Evolutionary conservation across 257 asterid genomes (phyloP), one percentile per base, ranked within the genome.

Genomic region (Solanum rostratum): DNA sequence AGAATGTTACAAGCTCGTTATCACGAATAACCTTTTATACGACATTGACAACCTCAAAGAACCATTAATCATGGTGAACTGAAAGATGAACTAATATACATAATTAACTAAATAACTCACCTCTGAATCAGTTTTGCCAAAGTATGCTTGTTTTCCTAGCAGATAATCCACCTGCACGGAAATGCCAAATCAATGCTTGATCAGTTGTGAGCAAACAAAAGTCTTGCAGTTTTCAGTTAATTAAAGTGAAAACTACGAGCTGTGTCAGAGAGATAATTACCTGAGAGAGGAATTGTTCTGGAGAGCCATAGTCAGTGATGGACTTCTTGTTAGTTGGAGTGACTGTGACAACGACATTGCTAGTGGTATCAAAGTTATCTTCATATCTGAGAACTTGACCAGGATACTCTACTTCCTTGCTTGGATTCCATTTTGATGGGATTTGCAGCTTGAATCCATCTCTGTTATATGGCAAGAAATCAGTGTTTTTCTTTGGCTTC

Each of bases 51-150:
- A 50, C 14, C 55, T 50, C 52, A 12, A n/a, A 20, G 70, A 27
- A 62, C 10, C 41, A 62, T 62, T 5, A 1, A 14, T 24, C 41
- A 63, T 27, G 41, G 18, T 63, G 20, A 63, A 63, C 71, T 27
- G 15, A 41, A n/a, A 57, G 27, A 8, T 19, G 11, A 13, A 55
- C 7, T 19, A 15, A 53, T 6, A 53, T 54, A 18, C 24, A 54
- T 54, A 18, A 49, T 12, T 13, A 49, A 49, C 54, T 49, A 13
- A 49, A 65, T n/a, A 41, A 41, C 41, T 84, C 90, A 96, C 99
- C 98, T 94, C 98, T 16, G 99, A 52, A 68, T 92, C 95, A 60
- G 99, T 96, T 87, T 92, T 86, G 14, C 98, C 98, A 29, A 81
- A 91, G 90, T 92, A 96, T 53, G 93, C 90, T 86, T 92, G 97